Conservation (phyloP, 495 filamentous ascomycete genomes). For the Annulohypoxylon stygium region DNA sequence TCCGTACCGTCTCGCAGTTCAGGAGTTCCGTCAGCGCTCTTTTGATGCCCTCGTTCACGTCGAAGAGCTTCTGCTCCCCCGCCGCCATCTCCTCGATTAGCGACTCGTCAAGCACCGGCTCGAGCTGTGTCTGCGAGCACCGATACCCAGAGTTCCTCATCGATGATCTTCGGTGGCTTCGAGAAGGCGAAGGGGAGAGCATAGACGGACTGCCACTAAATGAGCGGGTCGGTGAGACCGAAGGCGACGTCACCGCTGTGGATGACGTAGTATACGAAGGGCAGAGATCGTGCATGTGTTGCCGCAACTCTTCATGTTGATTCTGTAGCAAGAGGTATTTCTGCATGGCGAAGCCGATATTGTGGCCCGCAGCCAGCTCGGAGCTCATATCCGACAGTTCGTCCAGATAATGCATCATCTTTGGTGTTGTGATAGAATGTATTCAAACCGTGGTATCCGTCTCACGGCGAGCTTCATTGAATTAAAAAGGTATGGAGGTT, state of each 20-base stretch:
- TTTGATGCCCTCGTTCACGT: conserved; percentile 75
- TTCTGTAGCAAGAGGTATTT: conserved; percentile 68
- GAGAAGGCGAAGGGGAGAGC: conserved; percentile 38
- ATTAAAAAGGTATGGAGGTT: conserved; percentile 14
- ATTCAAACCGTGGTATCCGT: conserved; percentile 23
- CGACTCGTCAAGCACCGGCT: conserved; percentile 56
- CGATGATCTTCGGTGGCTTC: conserved; percentile 50
- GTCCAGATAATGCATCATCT: conserved; percentile 39
- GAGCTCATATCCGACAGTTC: conserved; percentile 28
- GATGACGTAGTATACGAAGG: conserved; percentile 50
- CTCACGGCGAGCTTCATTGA: conserved; percentile 46
- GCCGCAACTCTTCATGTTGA: conserved; percentile 66
- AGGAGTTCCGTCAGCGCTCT: conserved; percentile 73
- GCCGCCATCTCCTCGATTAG: conserved; percentile 59
- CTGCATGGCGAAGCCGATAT: conserved; percentile 65
- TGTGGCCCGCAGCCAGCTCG: conserved; percentile 44
- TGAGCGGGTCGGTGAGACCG: conserved; percentile 54
- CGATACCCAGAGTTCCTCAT: conserved; percentile 21
- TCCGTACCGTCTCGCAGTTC: conserved; percentile 70
- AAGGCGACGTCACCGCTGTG: conserved; percentile 52
- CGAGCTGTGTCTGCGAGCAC: conserved; percentile 47
- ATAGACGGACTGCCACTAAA: conserved; percentile 39
- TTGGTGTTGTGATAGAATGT: conserved; percentile 24
- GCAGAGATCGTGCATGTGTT: conserved; percentile 63
- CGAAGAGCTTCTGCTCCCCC: conserved; percentile 66